These are phyloP conservation scores for Magnolia changhungtana DNA, from an alignment of 164 flowering plant genomes.

Conservation along the genomic window DNA sequence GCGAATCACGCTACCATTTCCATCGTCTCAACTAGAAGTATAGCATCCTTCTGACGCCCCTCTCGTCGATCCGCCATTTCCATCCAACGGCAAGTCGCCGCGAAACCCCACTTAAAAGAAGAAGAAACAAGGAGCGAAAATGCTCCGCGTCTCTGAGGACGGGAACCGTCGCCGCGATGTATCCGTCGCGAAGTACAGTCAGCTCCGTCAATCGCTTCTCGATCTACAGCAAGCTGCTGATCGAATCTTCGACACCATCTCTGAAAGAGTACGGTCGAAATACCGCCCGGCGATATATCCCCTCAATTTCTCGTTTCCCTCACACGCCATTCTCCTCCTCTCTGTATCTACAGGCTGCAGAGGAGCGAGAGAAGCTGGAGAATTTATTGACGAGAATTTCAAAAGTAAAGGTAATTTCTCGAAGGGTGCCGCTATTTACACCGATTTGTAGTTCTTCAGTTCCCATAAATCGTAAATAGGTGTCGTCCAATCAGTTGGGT, in stretches of 20 bases:
- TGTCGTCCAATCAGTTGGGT: too few species aligned
- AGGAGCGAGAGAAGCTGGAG: slow-evolving; percentile 20
- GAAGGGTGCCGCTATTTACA: too few species aligned
- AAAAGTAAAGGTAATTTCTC: slow-evolving; percentile 19
- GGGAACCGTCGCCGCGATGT: slow-evolving; percentile 17
- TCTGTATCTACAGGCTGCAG: slow-evolving; percentile 10
- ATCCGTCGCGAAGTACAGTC: slow-evolving; percentile 14
- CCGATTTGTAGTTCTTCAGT: too few species aligned
- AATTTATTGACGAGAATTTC: slow-evolving; percentile 18
- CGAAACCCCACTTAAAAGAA: background rate
- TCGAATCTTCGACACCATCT: slow-evolving; percentile 21
- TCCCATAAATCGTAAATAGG: too few species aligned
- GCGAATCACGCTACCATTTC: too few species aligned
- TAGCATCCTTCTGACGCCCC: background rate
- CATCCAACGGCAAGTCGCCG: background rate
- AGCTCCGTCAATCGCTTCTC: slow-evolving; percentile 21
- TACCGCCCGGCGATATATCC: background rate
- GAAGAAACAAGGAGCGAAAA: slow-evolving; percentile 1
- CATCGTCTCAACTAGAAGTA: background rate
- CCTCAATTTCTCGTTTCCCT: background rate
- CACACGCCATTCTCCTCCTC: background rate
- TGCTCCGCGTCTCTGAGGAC: slow-evolving; percentile 31
- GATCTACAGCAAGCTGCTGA: slow-evolving; percentile 27
- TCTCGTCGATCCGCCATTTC: background rate
- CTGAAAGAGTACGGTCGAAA: slow-evolving; percentile 13